These are phyloP conservation scores for Acer negundo DNA, from an alignment of 345 rosid species.

Conservation along the genomic window DNA sequence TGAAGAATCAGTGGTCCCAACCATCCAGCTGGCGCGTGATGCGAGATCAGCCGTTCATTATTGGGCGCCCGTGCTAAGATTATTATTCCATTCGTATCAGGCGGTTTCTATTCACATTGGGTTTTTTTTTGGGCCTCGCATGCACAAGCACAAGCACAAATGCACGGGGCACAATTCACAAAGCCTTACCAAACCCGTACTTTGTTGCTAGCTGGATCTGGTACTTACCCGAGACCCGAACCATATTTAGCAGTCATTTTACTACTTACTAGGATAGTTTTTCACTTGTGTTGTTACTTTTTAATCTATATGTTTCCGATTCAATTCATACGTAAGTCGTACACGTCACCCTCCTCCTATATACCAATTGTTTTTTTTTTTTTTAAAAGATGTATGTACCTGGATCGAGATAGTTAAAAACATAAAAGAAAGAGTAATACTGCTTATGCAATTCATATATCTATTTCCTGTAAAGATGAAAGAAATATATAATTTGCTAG, in stretches of 20 bases:
- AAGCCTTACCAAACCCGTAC: background rate
- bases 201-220: background rate
- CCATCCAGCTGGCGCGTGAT: constrained; percentile 14
- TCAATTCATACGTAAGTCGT: too few species aligned
- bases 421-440: too few species aligned
- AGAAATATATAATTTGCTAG: too few species aligned
- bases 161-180: background rate
- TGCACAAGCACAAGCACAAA: background rate
- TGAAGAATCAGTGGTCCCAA: background rate
- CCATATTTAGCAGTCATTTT: background rate
- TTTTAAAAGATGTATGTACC: too few species aligned
- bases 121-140: background rate
- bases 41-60: constrained; percentile 24
- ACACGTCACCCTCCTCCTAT: too few species aligned
- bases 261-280: too few species aligned
- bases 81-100: background rate
- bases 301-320: too few species aligned
- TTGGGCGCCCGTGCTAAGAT: constrained; percentile 9
- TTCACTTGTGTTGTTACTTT: too few species aligned
- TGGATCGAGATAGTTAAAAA: too few species aligned
- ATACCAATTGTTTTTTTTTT: too few species aligned
- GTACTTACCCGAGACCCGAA: background rate
- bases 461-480: too few species aligned
- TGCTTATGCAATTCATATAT: too few species aligned
- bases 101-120: constrained; percentile 16